phyloP scores from a whole-genome alignment of 768 basidiomycete genomes.

The Mycena floridula region DNA sequence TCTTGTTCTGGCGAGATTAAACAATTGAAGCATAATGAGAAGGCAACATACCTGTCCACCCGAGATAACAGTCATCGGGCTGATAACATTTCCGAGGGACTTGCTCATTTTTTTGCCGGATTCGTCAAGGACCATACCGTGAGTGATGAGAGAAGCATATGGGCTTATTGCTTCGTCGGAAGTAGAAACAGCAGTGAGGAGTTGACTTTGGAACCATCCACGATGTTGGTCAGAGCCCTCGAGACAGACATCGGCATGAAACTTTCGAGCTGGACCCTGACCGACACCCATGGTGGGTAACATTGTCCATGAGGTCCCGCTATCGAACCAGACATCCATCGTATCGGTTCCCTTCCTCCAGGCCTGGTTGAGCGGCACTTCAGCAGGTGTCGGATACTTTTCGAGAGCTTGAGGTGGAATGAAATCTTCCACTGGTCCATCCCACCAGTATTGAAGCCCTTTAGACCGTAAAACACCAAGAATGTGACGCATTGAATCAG shows the following conservation, averaged over 20 bases:
- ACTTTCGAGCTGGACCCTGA: constrained; percentile 21
- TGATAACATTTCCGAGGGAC: constrained; percentile 86
- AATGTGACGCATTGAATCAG: constrained; percentile 66
- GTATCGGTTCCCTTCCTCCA: constrained; percentile 89
- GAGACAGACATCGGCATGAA: constrained; percentile 79
- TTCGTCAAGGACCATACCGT: constrained; percentile 95
- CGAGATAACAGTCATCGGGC: constrained; percentile 72
- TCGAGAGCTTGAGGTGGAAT: constrained; percentile 53
- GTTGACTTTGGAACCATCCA: constrained; percentile 97
- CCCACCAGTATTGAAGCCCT: constrained; percentile 89
- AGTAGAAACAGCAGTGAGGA: constrained; percentile 72
- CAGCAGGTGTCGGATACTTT: constrained; percentile 27
- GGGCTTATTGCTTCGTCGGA: constrained; percentile 32
- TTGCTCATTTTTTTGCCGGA: constrained; percentile 97
- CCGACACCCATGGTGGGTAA: constrained; percentile 38
- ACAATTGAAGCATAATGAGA: too few relatives aligned
- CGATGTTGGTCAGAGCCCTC: constrained; percentile 98
- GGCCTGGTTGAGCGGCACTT: constrained; percentile 22
- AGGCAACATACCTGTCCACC: constrained; percentile 76
- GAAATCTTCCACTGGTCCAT: constrained; percentile 78
- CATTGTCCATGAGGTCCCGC: constrained; percentile 91
- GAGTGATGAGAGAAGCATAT: constrained; percentile 81
- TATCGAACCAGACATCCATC: constrained; percentile 99
- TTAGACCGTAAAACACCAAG: constrained; percentile 64
- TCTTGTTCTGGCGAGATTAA: constrained; percentile 63